Evolutionary conservation across 306 rosid genomes (phyloP), one percentile per base, ranked within the genome.

Genomic region (Medicago ruthenica): DNA sequence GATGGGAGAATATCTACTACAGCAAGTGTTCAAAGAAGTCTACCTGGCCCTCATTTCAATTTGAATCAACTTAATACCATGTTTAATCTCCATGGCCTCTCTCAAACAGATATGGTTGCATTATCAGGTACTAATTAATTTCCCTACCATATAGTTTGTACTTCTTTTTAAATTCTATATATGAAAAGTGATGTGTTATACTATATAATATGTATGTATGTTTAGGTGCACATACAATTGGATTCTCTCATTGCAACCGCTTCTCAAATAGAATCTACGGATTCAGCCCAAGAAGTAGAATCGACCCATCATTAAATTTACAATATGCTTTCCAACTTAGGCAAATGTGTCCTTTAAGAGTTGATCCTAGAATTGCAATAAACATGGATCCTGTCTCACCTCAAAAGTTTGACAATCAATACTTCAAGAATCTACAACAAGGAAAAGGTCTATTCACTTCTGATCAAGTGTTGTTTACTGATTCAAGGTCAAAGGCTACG

Each of bases 141-240:
- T 48, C 15, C n/a, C 15, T 11, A 45, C n/a, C 51, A 45, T 45
- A 45, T 47, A 47, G 16, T 47, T 14, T 15, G 4, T 13, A 47
- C 8, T 47, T 47, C 1, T 48, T 15, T 47, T 5, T 1, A 6
- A 6, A 24, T 17, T 18, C 5, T 44, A 48, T 48, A 8, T 55
- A 2, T 61, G 22, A 9, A 24, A 44, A 40, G 34, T 55, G 8
- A 18, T 36, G 10, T 37, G 12, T 74, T 53, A 71, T 53, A 27
- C 4, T 27, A 54, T 18, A 44, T 3, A 11, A 11, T 44, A 11
- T 44, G 50, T 44, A 11, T 44, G 50, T 48, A 8, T 70, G 36
- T 67, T 51, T 68, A 91, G 98, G 97, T 39, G 99, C 85, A 45
- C 99, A 95, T 51, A 90, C 99, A 54, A 85, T 92, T 59, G 98